A percentile compares a stretch with the other conserved stretches of the same genome.
These are phyloP conservation scores for Mallotus repandus DNA, from an alignment of 441 rosid species.

Conservation along the genomic window DNA sequence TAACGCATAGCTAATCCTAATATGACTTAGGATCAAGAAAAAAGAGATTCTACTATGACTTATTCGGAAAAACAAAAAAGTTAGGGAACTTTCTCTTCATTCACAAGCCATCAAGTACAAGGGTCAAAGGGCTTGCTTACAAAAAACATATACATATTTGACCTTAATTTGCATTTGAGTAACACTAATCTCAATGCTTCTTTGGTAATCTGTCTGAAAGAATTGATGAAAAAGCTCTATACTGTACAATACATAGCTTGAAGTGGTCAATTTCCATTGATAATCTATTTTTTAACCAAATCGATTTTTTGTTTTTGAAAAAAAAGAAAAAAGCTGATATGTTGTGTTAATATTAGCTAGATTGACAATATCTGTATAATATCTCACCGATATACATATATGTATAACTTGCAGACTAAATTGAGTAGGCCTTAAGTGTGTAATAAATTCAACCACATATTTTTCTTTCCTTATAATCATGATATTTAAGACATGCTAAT, in stretches of 20 bases:
- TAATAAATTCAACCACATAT: background rate
- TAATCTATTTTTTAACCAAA: no score
- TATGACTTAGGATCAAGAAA: background rate
- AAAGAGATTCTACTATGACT: background rate
- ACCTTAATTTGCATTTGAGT: background rate
- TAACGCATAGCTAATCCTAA: background rate
- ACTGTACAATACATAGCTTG: no score
- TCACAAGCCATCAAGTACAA: background rate
- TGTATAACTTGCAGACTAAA: background rate
- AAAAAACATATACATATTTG: background rate
- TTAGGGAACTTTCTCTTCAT: background rate
- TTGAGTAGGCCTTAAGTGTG: conserved; percentile 3
- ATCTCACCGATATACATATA: background rate
- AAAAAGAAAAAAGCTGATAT: no score
- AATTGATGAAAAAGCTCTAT: no score
- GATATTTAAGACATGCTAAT: conserved; percentile 12
- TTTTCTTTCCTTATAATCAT: background rate
- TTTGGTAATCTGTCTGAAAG: no score
- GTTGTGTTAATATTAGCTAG: no score
- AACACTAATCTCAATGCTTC: no score
- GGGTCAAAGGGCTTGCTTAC: conserved; percentile 1
- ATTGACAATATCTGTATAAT: background rate
- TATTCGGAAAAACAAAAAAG: background rate
- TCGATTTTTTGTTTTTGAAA: no score
- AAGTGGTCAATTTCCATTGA: no score